A percentile compares a stretch with the other conserved stretches of the same genome.
phyloP scores from a whole-genome alignment of 2,329 filamentous ascomycete genomes.

The Cercospora brassicicola region DNA sequence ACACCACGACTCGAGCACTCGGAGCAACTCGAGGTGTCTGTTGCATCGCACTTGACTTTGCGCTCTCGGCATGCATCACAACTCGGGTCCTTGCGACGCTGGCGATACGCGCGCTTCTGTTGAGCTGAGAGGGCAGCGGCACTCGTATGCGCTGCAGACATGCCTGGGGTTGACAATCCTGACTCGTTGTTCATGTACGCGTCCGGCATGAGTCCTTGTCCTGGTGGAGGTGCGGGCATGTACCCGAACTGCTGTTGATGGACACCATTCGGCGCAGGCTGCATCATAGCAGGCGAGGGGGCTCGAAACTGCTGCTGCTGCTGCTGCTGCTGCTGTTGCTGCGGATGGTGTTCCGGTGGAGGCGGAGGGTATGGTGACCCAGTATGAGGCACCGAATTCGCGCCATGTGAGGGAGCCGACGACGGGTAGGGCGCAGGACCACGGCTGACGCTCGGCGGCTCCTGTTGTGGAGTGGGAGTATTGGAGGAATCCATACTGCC shows the following conservation, averaged over 20 bases:
- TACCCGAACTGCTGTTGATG: conserved; percentile 27
- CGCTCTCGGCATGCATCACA: conserved; percentile 93
- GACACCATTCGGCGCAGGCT: conserved; percentile 28
- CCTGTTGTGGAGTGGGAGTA: neutral
- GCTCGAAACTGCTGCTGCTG: conserved; percentile 15
- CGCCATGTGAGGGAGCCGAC: conserved; percentile 7
- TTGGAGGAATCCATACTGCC: conserved; percentile 11
- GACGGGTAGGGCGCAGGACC: conserved; percentile 14
- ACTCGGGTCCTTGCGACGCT: conserved; percentile 92
- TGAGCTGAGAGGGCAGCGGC: conserved; percentile 60
- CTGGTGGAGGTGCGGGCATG: conserved; percentile 21
- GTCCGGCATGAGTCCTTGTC: conserved; percentile 30
- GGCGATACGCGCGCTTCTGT: conserved; percentile 91
- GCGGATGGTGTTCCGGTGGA: neutral
- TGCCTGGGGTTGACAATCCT: conserved; percentile 33
- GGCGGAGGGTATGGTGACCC: neutral
- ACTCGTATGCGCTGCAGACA: conserved; percentile 36
- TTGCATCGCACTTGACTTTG: conserved; percentile 86
- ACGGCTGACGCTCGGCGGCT: neutral
- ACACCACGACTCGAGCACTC: conserved; percentile 96
- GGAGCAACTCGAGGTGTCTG: conserved; percentile 92
- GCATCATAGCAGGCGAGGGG: conserved; percentile 27
- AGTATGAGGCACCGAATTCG: conserved; percentile 8
- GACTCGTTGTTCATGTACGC: conserved; percentile 33
- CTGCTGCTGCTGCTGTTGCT: neutral